phyloP scores from a whole-genome alignment of 2,329 filamentous ascomycete species.

The Penicillium sp. region DNA sequence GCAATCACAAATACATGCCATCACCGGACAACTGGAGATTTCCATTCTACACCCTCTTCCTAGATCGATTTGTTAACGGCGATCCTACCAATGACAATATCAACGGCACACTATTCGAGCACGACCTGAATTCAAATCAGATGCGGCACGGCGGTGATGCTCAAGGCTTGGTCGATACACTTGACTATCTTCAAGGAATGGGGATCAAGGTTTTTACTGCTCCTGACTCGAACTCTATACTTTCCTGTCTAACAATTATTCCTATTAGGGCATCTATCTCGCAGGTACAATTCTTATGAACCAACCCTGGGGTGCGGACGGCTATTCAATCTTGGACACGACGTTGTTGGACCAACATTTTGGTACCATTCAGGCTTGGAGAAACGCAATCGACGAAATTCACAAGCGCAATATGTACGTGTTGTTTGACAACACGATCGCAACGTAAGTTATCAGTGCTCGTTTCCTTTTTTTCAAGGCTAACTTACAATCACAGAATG shows the following conservation, averaged over 20 bases:
- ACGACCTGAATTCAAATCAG: conserved; percentile 64
- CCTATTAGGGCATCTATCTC: conserved; percentile 60
- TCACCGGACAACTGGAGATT: conserved; percentile 69
- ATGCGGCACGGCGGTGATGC: conserved; percentile 68
- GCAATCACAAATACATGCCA: conserved; percentile 55
- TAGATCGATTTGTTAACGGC: conserved; percentile 69
- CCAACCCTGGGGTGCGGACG: conserved; percentile 66
- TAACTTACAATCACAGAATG: conserved; percentile 40
- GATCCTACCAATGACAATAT: conserved; percentile 68
- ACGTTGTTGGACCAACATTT: conserved; percentile 68
- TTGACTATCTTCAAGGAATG: conserved; percentile 69
- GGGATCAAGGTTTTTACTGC: conserved; percentile 58
- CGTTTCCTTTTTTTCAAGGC: background rate
- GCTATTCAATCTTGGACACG: conserved; percentile 64
- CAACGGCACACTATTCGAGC: conserved; percentile 65
- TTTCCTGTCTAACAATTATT: conserved; percentile 14
- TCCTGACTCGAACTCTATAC: background rate
- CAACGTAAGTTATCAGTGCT: conserved; percentile 54
- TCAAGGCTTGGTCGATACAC: conserved; percentile 60
- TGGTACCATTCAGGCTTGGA: conserved; percentile 64
- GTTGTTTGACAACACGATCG: conserved; percentile 68
- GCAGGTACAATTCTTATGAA: conserved; percentile 70
- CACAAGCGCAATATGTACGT: conserved; percentile 69
- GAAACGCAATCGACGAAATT: conserved; percentile 63
- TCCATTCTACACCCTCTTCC: conserved; percentile 68